A percentile compares a stretch with the other conserved stretches of the same genome.
phyloP scores from a whole-genome alignment of 2,329 filamentous ascomycete genomes.

The Orbilia brochopaga region DNA sequence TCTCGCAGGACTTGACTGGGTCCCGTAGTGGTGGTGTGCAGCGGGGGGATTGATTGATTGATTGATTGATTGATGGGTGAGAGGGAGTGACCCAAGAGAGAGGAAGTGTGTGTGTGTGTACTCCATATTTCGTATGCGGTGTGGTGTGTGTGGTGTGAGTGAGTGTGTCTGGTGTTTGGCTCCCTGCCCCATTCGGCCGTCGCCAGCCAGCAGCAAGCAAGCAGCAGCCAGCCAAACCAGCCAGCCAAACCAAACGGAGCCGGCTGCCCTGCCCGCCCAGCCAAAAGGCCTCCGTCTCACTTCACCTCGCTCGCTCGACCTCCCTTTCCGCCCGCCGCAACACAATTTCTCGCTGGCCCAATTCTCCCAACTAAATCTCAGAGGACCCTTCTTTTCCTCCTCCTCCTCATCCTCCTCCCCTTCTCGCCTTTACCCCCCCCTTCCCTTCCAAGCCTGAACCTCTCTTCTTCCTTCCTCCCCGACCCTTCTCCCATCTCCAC shows the following conservation, averaged over 20 bases:
- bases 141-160: background rate
- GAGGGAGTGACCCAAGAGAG: background rate
- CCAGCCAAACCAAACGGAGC: conserved; percentile 4
- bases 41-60: background rate
- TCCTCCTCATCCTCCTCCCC: conserved; percentile 12
- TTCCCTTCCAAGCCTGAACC: conserved; percentile 15
- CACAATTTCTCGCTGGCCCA: background rate
- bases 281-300: too few relatives aligned
- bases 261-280: background rate
- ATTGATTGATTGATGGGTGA: background rate
- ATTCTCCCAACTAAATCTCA: background rate
- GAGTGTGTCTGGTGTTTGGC: background rate
- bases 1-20: too few relatives aligned
- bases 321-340: background rate
- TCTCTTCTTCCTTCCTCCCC: conserved; percentile 16
- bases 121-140: too few relatives aligned
- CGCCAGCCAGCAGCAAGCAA: background rate
- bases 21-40: background rate
- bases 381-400: conserved; percentile 38
- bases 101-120: background rate
- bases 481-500: conserved; percentile 1
- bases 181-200: background rate
- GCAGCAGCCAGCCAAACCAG: too few relatives aligned
- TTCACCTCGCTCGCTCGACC: too few relatives aligned
- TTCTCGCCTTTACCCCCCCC: background rate